Evolutionary conservation across 2,329 filamentous ascomycete species (phyloP).

Genomic region (Pestalotiopsis sp.): DNA sequence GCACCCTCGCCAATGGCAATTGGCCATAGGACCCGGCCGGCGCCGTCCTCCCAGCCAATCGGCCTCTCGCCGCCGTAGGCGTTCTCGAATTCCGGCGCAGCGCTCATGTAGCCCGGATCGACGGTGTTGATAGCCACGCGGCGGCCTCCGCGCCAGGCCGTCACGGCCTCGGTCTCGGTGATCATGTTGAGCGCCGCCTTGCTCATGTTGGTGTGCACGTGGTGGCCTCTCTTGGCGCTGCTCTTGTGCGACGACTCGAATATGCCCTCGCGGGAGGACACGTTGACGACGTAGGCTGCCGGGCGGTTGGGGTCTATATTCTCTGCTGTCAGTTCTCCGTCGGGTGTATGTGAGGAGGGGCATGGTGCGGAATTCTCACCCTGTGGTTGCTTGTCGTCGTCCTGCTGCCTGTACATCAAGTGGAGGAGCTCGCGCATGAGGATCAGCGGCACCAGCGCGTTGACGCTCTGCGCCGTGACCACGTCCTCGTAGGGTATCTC

Average conservation of each 20-base stretch:
- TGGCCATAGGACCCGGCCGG: conserved; percentile 38
- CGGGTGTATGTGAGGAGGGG: too few relatives aligned
- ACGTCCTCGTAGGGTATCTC: conserved; percentile 42
- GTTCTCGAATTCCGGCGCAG: conserved; percentile 33
- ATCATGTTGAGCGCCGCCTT: conserved; percentile 45
- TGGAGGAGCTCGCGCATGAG: conserved; percentile 38
- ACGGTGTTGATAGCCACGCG: conserved; percentile 40
- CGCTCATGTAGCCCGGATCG: conserved; percentile 41
- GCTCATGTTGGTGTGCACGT: conserved; percentile 43
- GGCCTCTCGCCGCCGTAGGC: conserved; percentile 30
- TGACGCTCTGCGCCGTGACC: conserved; percentile 38
- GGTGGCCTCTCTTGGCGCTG: conserved; percentile 31
- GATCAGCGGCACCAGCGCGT: conserved; percentile 40
- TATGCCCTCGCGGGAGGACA: conserved; percentile 39
- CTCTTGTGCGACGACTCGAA: conserved; percentile 26
- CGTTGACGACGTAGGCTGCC: conserved; percentile 32
- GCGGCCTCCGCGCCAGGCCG: conserved; percentile 29
- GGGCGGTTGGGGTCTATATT: background rate
- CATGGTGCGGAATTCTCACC: too few relatives aligned
- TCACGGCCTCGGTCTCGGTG: conserved; percentile 37
- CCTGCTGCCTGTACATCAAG: conserved; percentile 23
- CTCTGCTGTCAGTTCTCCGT: too few relatives aligned
- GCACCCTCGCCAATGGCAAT: conserved; percentile 20
- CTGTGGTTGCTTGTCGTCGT: background rate
- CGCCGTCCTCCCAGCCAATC: conserved; percentile 40